Conservation (phyloP, 441 rosid genomes). For the Capsella rubella region DNA sequence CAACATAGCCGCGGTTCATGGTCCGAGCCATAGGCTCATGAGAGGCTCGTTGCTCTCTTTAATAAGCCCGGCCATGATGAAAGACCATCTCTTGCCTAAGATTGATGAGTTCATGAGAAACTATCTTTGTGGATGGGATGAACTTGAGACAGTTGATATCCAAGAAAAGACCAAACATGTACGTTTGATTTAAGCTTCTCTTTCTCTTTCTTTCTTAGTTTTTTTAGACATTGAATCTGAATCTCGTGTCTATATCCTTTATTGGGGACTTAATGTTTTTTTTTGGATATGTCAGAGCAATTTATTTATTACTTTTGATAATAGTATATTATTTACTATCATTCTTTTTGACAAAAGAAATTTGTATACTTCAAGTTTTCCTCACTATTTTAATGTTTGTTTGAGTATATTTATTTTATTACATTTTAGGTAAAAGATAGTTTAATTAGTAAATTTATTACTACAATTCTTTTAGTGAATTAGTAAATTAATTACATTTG, state of each 20-base stretch:
- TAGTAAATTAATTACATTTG: no score
- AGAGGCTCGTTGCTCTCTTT: constrained; percentile 80
- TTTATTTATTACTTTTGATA: constrained; percentile 6
- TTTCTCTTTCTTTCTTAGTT: constrained; percentile 19
- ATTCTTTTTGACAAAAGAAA: neutral
- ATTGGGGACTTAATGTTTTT: constrained; percentile 23
- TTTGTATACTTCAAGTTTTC: neutral
- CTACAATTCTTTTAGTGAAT: no score
- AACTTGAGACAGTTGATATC: constrained; percentile 59
- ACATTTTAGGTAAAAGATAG: neutral
- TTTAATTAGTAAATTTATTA: neutral
- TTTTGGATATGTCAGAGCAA: constrained; percentile 1
- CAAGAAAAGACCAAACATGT: constrained; percentile 91
- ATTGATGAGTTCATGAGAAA: constrained; percentile 82
- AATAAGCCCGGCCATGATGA: constrained; percentile 74
- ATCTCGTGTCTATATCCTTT: constrained; percentile 37
- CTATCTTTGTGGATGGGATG: constrained; percentile 72
- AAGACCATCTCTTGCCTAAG: constrained; percentile 71
- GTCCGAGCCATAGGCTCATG: constrained; percentile 76
- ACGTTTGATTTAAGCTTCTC: constrained; percentile 14
- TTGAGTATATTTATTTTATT: no score
- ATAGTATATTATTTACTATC: neutral
- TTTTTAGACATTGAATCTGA: constrained; percentile 40
- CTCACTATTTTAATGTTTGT: no score
- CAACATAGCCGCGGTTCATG: constrained; percentile 95